phyloP scores from a whole-genome alignment of 2,329 filamentous ascomycete species.

The Elsinoe australis region DNA sequence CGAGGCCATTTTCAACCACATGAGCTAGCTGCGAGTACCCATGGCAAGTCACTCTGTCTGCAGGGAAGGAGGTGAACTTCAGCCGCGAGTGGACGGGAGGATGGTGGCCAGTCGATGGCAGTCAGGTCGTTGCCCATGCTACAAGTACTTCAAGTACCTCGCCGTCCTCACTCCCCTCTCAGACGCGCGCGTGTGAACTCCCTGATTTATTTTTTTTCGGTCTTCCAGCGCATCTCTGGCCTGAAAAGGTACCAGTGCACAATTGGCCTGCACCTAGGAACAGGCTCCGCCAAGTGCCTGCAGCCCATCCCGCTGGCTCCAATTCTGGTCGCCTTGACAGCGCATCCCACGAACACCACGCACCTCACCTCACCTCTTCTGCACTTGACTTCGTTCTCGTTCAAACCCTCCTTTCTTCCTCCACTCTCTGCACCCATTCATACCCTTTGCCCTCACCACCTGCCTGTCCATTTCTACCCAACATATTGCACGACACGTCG shows the following conservation, averaged over 20 bases:
- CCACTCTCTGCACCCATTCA: no score
- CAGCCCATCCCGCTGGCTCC: conserved; percentile 1
- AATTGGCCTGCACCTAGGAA: no score
- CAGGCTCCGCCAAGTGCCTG: no score
- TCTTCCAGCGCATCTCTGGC: no score
- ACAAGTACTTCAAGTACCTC: no score
- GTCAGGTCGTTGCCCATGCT: not conserved
- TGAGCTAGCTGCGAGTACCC: no score
- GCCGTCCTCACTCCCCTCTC: no score
- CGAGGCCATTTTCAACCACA: no score
- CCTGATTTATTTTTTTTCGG: no score
- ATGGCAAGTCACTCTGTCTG: no score
- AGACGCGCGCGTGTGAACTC: conserved; percentile 4
- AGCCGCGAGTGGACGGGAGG: conserved; percentile 6
- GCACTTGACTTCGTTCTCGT: not conserved
- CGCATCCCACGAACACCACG: no score
- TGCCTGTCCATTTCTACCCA: not conserved
- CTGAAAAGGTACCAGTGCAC: no score
- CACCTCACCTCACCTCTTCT: not conserved
- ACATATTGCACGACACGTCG: not conserved
- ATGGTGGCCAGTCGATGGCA: conserved; percentile 3
- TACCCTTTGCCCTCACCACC: not conserved
- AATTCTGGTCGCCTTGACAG: conserved; percentile 14
- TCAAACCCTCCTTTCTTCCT: not conserved
- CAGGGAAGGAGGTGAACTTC: not conserved